These are phyloP conservation scores for Warburgia ugandensis DNA, from an alignment of 164 flowering plant genomes.

Conservation along the genomic window DNA sequence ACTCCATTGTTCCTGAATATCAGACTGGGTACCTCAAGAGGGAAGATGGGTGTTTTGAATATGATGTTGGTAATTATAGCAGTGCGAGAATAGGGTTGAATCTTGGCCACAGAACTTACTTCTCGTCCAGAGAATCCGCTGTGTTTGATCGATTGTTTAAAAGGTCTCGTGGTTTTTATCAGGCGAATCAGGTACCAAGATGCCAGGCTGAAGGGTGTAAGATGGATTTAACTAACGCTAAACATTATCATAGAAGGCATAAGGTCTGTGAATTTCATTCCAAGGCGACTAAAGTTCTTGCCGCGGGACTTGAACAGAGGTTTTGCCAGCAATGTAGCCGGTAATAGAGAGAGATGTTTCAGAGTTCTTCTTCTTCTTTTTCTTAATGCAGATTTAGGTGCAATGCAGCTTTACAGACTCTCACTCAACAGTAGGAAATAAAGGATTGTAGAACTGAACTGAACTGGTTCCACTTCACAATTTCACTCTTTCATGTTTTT, in stretches of 20 bases:
- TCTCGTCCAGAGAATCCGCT: slow-evolving; percentile 21
- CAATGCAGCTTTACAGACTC: no score
- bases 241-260: slow-evolving; percentile 29
- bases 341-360: no score
- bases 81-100: slow-evolving; percentile 20
- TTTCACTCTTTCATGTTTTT: no score
- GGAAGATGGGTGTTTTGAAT: slow-evolving; percentile 1
- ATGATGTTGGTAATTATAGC: slow-evolving; percentile 3
- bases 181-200: slow-evolving; percentile 16
- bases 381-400: no score
- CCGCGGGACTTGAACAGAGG: slow-evolving; percentile 19
- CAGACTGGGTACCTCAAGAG: slow-evolving; percentile 12
- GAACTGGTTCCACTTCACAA: no score
- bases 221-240: slow-evolving; percentile 20
- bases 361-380: no score
- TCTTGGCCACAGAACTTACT: slow-evolving; percentile 25
- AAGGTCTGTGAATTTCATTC: slow-evolving; percentile 30
- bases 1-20: slow-evolving; percentile 6
- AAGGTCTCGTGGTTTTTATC: slow-evolving; percentile 22
- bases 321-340: slow-evolving; percentile 33
- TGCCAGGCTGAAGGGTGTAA: slow-evolving; percentile 31
- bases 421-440: no score
- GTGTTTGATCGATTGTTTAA: slow-evolving; percentile 17
- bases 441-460: no score
- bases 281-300: slow-evolving; percentile 23